Percentiles rank a stretch among this genome's conserved stretches.
Evolutionary conservation across 805 yeast genomes (phyloP).

Genomic region (Clavispora santaluciae): DNA sequence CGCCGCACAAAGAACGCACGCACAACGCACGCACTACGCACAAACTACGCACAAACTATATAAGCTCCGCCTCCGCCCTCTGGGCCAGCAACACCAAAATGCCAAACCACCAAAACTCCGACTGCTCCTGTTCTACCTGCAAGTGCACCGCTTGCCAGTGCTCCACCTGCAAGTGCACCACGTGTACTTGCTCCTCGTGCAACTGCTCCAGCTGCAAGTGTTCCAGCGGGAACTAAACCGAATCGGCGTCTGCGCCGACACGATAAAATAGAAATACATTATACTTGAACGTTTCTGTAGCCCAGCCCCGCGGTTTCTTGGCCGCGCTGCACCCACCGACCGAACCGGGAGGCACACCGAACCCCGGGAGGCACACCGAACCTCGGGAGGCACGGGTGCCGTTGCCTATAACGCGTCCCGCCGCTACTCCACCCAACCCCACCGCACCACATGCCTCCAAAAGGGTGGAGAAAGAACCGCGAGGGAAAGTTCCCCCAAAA

Average conservation of each 20-base stretch:
- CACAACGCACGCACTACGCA: background rate
- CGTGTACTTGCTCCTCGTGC: constrained; percentile 1
- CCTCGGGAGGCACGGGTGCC: background rate
- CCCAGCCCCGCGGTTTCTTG: too few relatives aligned
- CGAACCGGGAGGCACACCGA: too few relatives aligned
- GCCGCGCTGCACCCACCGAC: too few relatives aligned
- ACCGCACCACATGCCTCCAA: constrained; percentile 64
- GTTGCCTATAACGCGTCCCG: background rate
- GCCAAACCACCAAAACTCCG: background rate
- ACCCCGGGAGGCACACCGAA: too few relatives aligned
- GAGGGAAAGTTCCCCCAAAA: constrained; percentile 55
- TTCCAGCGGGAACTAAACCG: constrained; percentile 1
- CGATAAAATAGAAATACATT: background rate
- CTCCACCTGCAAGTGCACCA: background rate
- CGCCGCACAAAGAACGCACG: background rate
- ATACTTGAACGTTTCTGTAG: too few relatives aligned
- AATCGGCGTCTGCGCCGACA: too few relatives aligned
- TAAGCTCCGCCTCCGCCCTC: background rate
- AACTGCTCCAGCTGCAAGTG: constrained; percentile 2
- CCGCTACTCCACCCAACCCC: background rate
- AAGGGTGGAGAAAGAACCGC: constrained; percentile 80
- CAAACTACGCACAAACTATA: background rate
- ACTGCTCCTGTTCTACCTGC: constrained; percentile 3
- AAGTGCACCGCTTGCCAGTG: constrained; percentile 1
- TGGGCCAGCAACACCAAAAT: background rate